Base-by-base conservation (phyloP, 192 early-diverging fungal genomes). In the Spizellomyces punctatus region DNA sequence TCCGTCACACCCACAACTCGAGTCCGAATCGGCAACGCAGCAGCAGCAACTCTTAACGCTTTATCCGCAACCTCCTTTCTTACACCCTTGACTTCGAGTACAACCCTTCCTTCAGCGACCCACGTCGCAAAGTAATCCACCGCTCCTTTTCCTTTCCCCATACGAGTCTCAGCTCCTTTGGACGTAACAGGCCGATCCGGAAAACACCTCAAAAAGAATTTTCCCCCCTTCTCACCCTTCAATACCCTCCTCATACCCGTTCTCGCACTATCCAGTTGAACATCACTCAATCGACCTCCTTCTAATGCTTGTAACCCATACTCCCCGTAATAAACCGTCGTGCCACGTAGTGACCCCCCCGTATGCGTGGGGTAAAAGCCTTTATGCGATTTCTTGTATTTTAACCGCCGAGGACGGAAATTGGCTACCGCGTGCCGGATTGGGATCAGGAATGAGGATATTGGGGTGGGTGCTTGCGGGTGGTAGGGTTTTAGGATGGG, bases 141-240 rank as follows among this genome's bases (percentile, higher is more conserved):
- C 46, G 90, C 83, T 71, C 96, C 96, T 76, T 98, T 98, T 71
- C 96, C 96, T 81, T 95, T 95, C 69, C 96, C 96, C 96, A 98
- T 98, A 82, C 96, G 89, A 48, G 89, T 86, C 79, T 96, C 96
- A 42, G 89, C 91, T 42, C 93, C 93, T 74, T 96, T 96, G 46
- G 88, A 89, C 0, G 94, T 92, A 16, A 96, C 94, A 8, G 96
- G 96, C 16, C 96, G 89, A 73, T 96, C 92, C 4, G 96, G 94
- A 74, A 96, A 96, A 58, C 92, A 89, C 44, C 93, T 85, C 75
- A 96, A 91, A 86, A 94, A 65, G 54, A 96, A 82, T 72, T 90
- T 79, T 36, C 91, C 86, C 0, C 89, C 94, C 83, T 96, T 98
- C 79, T 95, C 90, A 10, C 86, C 63, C 78, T 95, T 95, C 65